Conservation (phyloP, 2,329 filamentous ascomycete species). For the Colletotrichum salicis region DNA sequence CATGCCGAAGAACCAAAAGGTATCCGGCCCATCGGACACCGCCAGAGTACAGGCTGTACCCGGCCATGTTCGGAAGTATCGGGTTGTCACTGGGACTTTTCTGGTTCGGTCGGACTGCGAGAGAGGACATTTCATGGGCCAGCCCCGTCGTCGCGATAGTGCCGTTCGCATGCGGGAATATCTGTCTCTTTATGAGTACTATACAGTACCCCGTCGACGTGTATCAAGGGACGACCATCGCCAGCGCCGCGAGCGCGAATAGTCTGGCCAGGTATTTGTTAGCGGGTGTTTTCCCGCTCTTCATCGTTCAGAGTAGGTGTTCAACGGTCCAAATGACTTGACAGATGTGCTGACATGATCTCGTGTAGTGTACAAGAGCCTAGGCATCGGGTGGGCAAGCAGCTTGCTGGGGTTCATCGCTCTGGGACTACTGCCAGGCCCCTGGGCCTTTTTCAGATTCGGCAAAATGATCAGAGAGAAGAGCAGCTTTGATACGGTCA, state of each 20-base stretch:
- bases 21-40: slow-evolving; percentile 50
- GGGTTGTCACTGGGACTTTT: slow-evolving; percentile 68
- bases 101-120: slow-evolving; percentile 70
- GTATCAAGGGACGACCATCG: slow-evolving; percentile 65
- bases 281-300: slow-evolving; percentile 68
- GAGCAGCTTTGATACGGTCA: slow-evolving; percentile 52
- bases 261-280: slow-evolving; percentile 66
- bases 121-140: slow-evolving; percentile 58
- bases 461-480: slow-evolving; percentile 53
- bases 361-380: slow-evolving; percentile 56
- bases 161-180: slow-evolving; percentile 69
- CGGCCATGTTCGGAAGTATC: slow-evolving; percentile 65
- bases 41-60: slow-evolving; percentile 68
- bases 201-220: slow-evolving; percentile 65
- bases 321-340: too few species aligned
- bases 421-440: slow-evolving; percentile 59
- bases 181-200: slow-evolving; percentile 66
- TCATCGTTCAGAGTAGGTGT: slow-evolving; percentile 69
- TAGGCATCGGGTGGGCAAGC: slow-evolving; percentile 59
- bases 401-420: slow-evolving; percentile 60
- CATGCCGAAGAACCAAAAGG: slow-evolving; percentile 44
- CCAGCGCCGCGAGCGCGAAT: slow-evolving; percentile 70
- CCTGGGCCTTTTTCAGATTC: slow-evolving; percentile 63
- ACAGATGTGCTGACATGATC: not conserved
- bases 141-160: slow-evolving; percentile 62